Conservation (phyloP, 129 eudicot genomes). For the Apium graveolens region DNA sequence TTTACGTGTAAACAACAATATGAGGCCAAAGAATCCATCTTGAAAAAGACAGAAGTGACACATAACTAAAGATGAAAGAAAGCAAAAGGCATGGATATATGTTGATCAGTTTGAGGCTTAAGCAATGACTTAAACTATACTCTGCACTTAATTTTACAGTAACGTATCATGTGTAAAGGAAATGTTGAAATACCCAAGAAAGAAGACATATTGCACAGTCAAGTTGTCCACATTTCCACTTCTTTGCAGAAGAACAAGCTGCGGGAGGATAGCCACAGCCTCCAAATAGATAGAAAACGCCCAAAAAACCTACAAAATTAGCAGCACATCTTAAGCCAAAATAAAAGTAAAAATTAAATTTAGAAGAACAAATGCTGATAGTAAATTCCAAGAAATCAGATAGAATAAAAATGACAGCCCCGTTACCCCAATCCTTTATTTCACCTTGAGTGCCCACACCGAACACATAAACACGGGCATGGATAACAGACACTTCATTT, state of each 20-base stretch:
- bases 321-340: not conserved
- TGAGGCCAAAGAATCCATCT: too few species aligned
- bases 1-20: not conserved
- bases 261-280: conserved; percentile 89
- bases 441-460: not conserved
- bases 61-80: not conserved
- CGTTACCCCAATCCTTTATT: not conserved
- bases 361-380: not conserved
- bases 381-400: not conserved
- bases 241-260: conserved; percentile 76
- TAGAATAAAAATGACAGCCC: not conserved
- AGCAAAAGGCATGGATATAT: not conserved
- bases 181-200: conserved; percentile 56
- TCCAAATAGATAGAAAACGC: conserved; percentile 83
- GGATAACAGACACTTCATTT: not conserved
- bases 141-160: not conserved
- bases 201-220: conserved; percentile 77
- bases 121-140: not conserved
- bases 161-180: conserved; percentile 1
- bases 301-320: conserved; percentile 57
- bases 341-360: not conserved
- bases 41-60: not conserved
- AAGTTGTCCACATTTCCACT: conserved; percentile 84
- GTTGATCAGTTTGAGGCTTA: not conserved
- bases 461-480: not conserved